Percentiles rank a stretch among this genome's conserved stretches.
These are phyloP conservation scores for Tuber calosporum DNA, from an alignment of 495 filamentous ascomycete species.

Conservation along the genomic window DNA sequence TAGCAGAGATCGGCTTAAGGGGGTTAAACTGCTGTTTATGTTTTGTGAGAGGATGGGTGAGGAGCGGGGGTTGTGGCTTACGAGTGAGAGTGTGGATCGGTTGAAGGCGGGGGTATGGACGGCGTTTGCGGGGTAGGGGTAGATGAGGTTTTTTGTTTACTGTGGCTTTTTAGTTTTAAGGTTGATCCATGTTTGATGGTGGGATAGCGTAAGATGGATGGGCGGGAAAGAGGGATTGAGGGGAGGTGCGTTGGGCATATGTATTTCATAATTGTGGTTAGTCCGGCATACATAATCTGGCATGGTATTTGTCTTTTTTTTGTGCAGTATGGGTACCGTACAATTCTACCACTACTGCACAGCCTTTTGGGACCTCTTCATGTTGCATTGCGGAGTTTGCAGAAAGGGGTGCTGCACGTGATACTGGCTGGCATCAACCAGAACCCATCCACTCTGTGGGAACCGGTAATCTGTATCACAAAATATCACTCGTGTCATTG, in stretches of 20 bases:
- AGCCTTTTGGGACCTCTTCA: too few species aligned
- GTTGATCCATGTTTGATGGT: slow-evolving; percentile 2
- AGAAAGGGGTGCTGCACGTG: too few species aligned
- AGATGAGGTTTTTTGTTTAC: background rate
- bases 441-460: too few species aligned
- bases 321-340: background rate
- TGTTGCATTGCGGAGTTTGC: too few species aligned
- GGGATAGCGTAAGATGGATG: background rate
- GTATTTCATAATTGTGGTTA: background rate
- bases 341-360: background rate
- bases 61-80: slow-evolving; percentile 44
- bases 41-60: slow-evolving; percentile 58
- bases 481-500: too few species aligned
- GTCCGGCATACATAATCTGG: background rate
- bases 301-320: background rate
- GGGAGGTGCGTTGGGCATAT: background rate
- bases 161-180: background rate
- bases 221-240: background rate
- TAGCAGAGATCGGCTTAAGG: slow-evolving; percentile 62
- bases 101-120: slow-evolving; percentile 55
- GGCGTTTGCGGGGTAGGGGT: slow-evolving; percentile 42
- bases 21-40: slow-evolving; percentile 69
- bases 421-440: too few species aligned
- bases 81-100: slow-evolving; percentile 48
- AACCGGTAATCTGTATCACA: too few species aligned